phyloP scores from a whole-genome alignment of 2,329 filamentous ascomycete species.

The Nothophaeocryptopus gaeumannii region DNA sequence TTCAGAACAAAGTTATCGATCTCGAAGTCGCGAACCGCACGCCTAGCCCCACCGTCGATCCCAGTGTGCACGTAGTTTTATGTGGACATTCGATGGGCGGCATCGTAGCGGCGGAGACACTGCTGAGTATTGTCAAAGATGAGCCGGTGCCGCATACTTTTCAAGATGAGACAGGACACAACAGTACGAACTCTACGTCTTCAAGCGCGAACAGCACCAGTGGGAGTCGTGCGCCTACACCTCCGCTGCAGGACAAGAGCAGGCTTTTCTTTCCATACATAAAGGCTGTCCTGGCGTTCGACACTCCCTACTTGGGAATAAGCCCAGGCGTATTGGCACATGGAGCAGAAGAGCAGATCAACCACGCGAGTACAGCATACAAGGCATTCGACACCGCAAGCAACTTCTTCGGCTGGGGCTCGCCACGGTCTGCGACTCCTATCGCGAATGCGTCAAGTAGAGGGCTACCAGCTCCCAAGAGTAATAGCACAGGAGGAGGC shows the following conservation, averaged over 20 bases:
- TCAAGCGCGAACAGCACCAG: constrained; percentile 1
- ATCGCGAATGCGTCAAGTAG: constrained; percentile 29
- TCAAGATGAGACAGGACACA: not conserved
- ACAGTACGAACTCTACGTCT: not conserved
- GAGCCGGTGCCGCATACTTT: constrained; percentile 44
- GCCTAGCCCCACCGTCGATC: constrained; percentile 79
- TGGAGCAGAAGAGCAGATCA: constrained; percentile 82
- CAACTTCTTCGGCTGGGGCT: constrained; percentile 51
- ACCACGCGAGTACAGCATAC: constrained; percentile 67
- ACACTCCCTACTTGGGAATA: constrained; percentile 81
- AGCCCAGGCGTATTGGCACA: constrained; percentile 80
- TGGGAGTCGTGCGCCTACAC: constrained; percentile 15
- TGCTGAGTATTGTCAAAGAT: constrained; percentile 71
- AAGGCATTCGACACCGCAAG: constrained; percentile 64
- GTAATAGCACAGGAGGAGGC: constrained; percentile 22
- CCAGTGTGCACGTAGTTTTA: constrained; percentile 76
- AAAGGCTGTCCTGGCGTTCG: constrained; percentile 61
- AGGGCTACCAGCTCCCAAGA: constrained; percentile 30
- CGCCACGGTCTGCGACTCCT: constrained; percentile 20
- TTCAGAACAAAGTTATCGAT: constrained; percentile 90
- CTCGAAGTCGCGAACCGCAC: constrained; percentile 80
- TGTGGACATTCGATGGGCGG: constrained; percentile 87
- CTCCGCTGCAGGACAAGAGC: constrained; percentile 14
- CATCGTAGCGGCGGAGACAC: constrained; percentile 87
- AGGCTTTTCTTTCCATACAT: constrained; percentile 89